Base-by-base conservation (phyloP, 108 stramenopile species). In the Fistulifera solaris region DNA sequence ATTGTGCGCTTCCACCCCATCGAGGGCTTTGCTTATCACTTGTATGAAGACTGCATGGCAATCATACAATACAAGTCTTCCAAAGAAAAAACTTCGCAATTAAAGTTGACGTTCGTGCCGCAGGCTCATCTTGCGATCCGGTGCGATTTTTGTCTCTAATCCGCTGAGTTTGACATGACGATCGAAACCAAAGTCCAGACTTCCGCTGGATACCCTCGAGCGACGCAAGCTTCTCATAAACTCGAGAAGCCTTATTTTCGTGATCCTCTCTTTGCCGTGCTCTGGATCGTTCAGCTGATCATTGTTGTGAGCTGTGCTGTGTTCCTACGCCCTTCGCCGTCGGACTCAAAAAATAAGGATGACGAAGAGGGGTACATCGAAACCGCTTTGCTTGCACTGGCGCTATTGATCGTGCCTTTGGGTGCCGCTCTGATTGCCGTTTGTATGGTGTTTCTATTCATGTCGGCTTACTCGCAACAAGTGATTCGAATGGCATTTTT, bases 371-470 rank as follows among this genome's bases (percentile, higher is more conserved):
- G 45, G 5, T 46, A 22, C 18, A 19, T 46, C 10, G 45, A 22
- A 19, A 22, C 22, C 10, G 21, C 22, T 22, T 19, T 22, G 22
- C 18, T 46, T 10, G 45, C 21, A 6, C 45, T 46, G 18, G 45
- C 45, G 22, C 22, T 46, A 7, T 46, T 46, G 18, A 46, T 46
- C 10, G 45, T 46, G 45, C 45, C 18, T 10, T 46, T 22, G 18
- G 3, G 3, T 46, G 45, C 22, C 3, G 45, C 45, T 10, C 10
- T 46, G 18, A 10, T 46, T 46, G 45, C 45, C 45, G 45, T 10
- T 7, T 22, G 18, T 22, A 7, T 46, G 45, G 45, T 22, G 45
- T 22, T 46, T 46, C 22, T 35, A 6, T 35, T 35, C 31, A 35
- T 35, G 31, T 35, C 31, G 8, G 31, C 31, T 35, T 35, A 35